A percentile compares a stretch with the other conserved stretches of the same genome.
Conservation (phyloP, 257 asterid genomes). For the Salvia miltiorrhiza region DNA sequence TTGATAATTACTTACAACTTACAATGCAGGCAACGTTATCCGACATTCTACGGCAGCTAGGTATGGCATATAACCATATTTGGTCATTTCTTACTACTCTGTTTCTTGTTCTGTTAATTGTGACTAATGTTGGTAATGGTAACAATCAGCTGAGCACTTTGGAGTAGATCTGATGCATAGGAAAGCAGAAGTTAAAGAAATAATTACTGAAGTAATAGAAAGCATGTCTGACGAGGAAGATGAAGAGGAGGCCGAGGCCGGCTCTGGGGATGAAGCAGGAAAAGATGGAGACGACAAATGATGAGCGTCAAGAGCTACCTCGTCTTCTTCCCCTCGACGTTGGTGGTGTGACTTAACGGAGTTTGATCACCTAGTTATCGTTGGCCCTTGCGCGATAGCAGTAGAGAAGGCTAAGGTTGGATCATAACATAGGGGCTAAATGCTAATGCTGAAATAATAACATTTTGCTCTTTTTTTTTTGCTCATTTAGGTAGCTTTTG, state of each 20-base stretch:
- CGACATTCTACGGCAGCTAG: slow-evolving; percentile 79
- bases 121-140: slow-evolving; percentile 12
- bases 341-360: not conserved
- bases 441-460: slow-evolving; percentile 8
- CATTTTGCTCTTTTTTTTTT: not conserved
- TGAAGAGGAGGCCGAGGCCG: slow-evolving; percentile 36
- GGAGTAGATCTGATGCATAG: slow-evolving; percentile 60
- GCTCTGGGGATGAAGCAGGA: slow-evolving; percentile 39
- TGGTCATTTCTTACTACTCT: not conserved
- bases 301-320: not conserved
- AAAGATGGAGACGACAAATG: slow-evolving; percentile 40
- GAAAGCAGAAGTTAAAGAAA: slow-evolving; percentile 73
- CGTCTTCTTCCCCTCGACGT: not conserved
- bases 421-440: not conserved
- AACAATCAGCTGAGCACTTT: slow-evolving; percentile 55
- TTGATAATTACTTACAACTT: slow-evolving; percentile 17
- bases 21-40: slow-evolving; percentile 80
- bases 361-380: not conserved
- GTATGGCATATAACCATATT: slow-evolving; percentile 35
- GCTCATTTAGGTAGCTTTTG: slow-evolving; percentile 19
- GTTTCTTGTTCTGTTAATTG: slow-evolving; percentile 8
- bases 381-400: not conserved
- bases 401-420: not conserved
- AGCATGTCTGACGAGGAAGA: slow-evolving; percentile 89
- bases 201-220: slow-evolving; percentile 79